These are phyloP conservation scores for Chalaropsis thielavioides DNA, from an alignment of 2,329 filamentous ascomycete species.

Conservation along the genomic window DNA sequence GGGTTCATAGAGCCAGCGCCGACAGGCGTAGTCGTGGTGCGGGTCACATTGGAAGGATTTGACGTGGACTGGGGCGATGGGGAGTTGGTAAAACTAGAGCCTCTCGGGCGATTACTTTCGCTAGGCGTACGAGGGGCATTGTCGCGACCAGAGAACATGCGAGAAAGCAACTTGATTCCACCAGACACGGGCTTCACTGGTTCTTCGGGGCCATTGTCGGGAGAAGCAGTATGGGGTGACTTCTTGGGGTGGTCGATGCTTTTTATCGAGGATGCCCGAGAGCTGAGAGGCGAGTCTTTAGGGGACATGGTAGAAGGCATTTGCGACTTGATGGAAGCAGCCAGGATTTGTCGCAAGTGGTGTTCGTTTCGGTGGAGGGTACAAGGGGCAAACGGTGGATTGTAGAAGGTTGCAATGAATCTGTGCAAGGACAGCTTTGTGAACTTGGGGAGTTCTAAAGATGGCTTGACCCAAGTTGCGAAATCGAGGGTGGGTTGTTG, in stretches of 20 bases:
- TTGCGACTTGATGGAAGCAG: not conserved
- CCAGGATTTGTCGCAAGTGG: not conserved
- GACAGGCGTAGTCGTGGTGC: constrained; percentile 13
- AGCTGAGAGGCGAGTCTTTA: constrained; percentile 16
- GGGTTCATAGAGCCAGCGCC: not conserved
- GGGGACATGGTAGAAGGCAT: constrained; percentile 14
- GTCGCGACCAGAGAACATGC: constrained; percentile 16
- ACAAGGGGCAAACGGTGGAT: not conserved
- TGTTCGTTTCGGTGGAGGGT: not conserved
- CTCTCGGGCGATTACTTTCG: constrained; percentile 16
- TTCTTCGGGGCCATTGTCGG: constrained; percentile 11
- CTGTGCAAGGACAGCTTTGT: not conserved
- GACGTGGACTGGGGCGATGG: not conserved
- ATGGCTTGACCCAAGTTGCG: not conserved
- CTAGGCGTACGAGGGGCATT: constrained; percentile 4
- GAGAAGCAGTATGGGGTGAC: constrained; percentile 7
- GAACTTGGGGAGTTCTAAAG: not conserved
- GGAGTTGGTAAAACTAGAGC: constrained; percentile 17
- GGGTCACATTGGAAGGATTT: constrained; percentile 6
- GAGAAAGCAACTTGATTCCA: constrained; percentile 15
- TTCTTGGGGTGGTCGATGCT: constrained; percentile 15
- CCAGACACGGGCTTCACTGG: constrained; percentile 14
- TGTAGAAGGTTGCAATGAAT: not conserved
- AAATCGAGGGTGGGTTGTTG: not conserved
- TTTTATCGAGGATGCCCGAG: constrained; percentile 16